A percentile compares a stretch with the other conserved stretches of the same genome.
Conservation (phyloP, 768 basidiomycete genomes). For the Dioszegia hungarica region DNA sequence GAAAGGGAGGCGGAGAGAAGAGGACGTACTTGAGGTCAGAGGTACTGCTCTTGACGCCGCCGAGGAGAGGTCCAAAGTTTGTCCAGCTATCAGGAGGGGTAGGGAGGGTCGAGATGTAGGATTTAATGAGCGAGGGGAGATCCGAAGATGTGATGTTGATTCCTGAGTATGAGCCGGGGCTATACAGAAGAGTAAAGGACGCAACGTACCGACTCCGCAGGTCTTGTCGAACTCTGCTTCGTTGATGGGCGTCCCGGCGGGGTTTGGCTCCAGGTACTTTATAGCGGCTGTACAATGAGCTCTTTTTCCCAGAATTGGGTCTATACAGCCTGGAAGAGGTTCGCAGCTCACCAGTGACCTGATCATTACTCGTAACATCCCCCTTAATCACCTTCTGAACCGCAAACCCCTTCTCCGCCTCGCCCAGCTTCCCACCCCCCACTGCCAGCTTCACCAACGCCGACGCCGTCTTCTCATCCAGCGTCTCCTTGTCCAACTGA, state of each 20-base stretch:
- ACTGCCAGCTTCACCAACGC: constrained; percentile 66
- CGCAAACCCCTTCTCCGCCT: constrained; percentile 60
- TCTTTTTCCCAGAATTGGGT: not conserved
- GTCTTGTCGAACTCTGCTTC: constrained; percentile 66
- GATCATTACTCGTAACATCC: constrained; percentile 72
- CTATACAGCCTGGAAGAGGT: not conserved
- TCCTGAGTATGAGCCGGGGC: constrained; percentile 55
- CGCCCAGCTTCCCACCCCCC: constrained; percentile 59
- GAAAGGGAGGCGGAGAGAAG: not conserved
- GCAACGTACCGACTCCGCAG: constrained; percentile 77
- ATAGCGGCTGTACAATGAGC: constrained; percentile 58
- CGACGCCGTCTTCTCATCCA: constrained; percentile 73
- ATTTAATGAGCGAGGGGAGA: constrained; percentile 57
- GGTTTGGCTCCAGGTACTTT: constrained; percentile 65
- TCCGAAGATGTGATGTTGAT: constrained; percentile 69
- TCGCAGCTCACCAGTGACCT: constrained; percentile 66
- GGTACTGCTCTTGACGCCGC: constrained; percentile 33
- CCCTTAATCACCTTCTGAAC: constrained; percentile 67
- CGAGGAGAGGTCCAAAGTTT: constrained; percentile 58
- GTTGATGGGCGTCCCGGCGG: constrained; percentile 56
- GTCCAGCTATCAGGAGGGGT: constrained; percentile 64
- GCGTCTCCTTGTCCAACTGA: constrained; percentile 52
- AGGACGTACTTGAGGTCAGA: constrained; percentile 40
- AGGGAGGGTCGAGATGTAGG: constrained; percentile 56
- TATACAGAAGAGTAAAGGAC: not conserved